Evolutionary conservation across 2,329 filamentous ascomycete genomes (phyloP).

Genomic region (Nothophaeocryptopus gaeumannii): DNA sequence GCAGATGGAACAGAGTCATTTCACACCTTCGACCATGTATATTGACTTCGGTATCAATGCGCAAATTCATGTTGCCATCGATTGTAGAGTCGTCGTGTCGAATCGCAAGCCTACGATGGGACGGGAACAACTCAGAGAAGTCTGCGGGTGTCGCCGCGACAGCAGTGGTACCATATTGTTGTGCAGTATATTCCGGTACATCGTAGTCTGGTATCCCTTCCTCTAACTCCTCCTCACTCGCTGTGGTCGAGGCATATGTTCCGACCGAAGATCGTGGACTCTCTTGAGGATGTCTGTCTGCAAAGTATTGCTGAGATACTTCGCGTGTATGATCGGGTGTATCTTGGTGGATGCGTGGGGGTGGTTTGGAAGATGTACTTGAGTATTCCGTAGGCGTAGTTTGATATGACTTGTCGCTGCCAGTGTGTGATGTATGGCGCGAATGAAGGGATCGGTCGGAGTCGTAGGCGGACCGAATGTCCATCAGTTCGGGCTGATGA

Average conservation of each 20-base stretch:
- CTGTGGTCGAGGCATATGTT: conserved; percentile 73
- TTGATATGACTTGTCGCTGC: conserved; percentile 28
- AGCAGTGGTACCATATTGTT: conserved; percentile 51
- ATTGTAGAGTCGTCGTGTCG: conserved; percentile 85
- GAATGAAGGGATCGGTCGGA: conserved; percentile 20
- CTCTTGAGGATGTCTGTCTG: conserved; percentile 22
- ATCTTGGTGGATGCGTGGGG: conserved; percentile 28
- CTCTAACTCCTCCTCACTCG: conserved; percentile 58
- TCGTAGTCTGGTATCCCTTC: conserved; percentile 51
- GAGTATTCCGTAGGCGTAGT: conserved; percentile 31
- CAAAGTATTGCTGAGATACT: conserved; percentile 22
- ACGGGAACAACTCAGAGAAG: conserved; percentile 84
- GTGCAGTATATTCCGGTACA: conserved; percentile 60
- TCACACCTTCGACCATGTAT: conserved; percentile 54
- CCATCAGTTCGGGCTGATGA: conserved; percentile 29
- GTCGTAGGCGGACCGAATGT: conserved; percentile 33
- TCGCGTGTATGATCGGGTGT: conserved; percentile 26
- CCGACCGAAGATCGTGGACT: conserved; percentile 64
- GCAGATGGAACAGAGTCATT: conserved; percentile 83
- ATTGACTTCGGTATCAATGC: conserved; percentile 73
- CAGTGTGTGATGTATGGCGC: conserved; percentile 16
- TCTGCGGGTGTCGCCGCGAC: conserved; percentile 74
- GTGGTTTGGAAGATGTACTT: conserved; percentile 21
- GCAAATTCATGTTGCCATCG: conserved; percentile 95
- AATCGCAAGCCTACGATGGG: conserved; percentile 73